A percentile compares a stretch with the other conserved stretches of the same genome.
Evolutionary conservation across 176 grass and related monocot species (phyloP).

Genomic region (Lolium rigidum): DNA sequence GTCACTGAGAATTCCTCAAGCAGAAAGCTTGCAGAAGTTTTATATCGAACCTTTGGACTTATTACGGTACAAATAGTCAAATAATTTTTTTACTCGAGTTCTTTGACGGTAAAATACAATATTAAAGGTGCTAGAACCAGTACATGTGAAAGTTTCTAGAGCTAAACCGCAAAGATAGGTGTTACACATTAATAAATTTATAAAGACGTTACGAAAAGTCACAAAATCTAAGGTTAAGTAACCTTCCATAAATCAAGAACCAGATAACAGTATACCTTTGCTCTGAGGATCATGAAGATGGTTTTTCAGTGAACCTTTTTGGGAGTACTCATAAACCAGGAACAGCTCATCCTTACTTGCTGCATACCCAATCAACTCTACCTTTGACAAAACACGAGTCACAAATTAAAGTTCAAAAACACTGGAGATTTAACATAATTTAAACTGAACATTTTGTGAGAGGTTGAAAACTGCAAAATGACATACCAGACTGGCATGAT

Average conservation of each 20-base stretch:
- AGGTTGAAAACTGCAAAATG: conserved; percentile 23
- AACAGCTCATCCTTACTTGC: conserved; percentile 90
- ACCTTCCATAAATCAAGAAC: conserved; percentile 25
- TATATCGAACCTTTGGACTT: not conserved
- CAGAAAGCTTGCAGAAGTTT: not conserved
- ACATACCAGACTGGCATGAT: conserved; percentile 97
- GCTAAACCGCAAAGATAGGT: conserved; percentile 6
- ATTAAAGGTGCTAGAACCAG: conserved; percentile 15
- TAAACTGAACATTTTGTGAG: conserved; percentile 30
- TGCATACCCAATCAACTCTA: conserved; percentile 99
- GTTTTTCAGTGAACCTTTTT: conserved; percentile 94
- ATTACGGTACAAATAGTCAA: conserved; percentile 7
- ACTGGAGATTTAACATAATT: not conserved
- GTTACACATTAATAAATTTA: conserved; percentile 5
- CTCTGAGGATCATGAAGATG: conserved; percentile 91
- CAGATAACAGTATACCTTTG: conserved; percentile 68
- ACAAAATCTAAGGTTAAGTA: conserved; percentile 12
- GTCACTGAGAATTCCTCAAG: not conserved
- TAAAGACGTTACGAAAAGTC: conserved; percentile 21
- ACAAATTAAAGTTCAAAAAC: conserved; percentile 48
- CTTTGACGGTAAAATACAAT: conserved; percentile 19
- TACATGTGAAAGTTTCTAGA: not conserved
- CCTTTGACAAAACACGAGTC: conserved; percentile 89
- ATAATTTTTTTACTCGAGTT: not conserved
- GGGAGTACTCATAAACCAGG: conserved; percentile 94